Evolutionary conservation across 495 filamentous ascomycete species (phyloP).

Genomic region (Talaromyces ruber): DNA sequence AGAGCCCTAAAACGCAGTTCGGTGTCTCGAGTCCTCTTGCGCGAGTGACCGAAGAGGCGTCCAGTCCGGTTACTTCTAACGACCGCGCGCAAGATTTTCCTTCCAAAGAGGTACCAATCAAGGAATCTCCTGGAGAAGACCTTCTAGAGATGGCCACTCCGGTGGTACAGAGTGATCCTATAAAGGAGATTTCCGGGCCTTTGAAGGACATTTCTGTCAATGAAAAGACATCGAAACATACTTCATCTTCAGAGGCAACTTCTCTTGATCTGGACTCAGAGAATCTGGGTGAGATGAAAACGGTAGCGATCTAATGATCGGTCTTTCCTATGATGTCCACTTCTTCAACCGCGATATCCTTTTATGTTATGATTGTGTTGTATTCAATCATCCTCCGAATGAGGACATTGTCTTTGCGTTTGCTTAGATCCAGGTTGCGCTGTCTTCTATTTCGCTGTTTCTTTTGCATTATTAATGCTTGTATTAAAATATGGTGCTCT

Average conservation of each 20-base stretch:
- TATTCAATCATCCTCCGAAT: neutral
- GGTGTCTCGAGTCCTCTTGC: constrained; percentile 46
- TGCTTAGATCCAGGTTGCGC: neutral
- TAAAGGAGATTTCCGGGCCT: neutral
- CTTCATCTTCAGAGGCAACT: constrained; percentile 19
- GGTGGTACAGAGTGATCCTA: constrained; percentile 22
- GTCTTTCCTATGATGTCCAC: neutral
- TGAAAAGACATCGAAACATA: constrained; percentile 24
- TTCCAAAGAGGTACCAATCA: constrained; percentile 18
- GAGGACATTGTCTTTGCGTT: constrained; percentile 1
- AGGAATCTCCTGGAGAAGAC: constrained; percentile 25
- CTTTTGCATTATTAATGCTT: constrained; percentile 3
- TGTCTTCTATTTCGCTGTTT: neutral
- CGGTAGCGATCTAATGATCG: constrained; percentile 40
- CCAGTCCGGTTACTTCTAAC: constrained; percentile 24
- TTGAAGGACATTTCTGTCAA: constrained; percentile 16
- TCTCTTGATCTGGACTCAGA: constrained; percentile 24
- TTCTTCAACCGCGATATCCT: constrained; percentile 1
- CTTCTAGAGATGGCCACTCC: constrained; percentile 40
- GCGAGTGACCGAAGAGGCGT: constrained; percentile 41
- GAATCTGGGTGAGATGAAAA: constrained; percentile 48
- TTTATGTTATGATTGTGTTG: neutral
- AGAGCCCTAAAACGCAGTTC: constrained; percentile 41
- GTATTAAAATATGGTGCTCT: constrained; percentile 3
- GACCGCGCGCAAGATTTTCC: constrained; percentile 22